phyloP scores from a whole-genome alignment of 2,329 filamentous ascomycete species.

The Hansfordia pulvinata region DNA sequence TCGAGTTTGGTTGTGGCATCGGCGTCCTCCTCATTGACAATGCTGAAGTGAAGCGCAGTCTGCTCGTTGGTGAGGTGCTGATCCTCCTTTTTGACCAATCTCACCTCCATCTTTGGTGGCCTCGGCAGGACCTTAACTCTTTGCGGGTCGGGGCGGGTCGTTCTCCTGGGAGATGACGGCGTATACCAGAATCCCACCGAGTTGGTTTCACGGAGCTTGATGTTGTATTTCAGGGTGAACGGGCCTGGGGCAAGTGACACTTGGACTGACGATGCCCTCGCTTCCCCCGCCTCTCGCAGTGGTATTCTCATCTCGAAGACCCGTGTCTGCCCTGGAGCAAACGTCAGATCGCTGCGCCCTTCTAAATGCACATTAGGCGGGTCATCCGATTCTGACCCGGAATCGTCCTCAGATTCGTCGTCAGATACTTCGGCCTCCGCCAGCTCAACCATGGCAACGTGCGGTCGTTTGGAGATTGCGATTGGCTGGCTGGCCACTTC shows the following conservation, averaged over 20 bases:
- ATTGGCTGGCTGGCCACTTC: constrained; percentile 7
- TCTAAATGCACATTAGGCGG: constrained; percentile 22
- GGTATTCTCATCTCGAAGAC: constrained; percentile 61
- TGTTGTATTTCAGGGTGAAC: constrained; percentile 55
- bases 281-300: constrained; percentile 71
- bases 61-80: constrained; percentile 80
- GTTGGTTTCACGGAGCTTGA: constrained; percentile 33
- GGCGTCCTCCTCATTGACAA: constrained; percentile 75
- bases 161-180: constrained; percentile 25
- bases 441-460: constrained; percentile 8
- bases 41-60: constrained; percentile 52
- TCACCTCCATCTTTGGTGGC: constrained; percentile 80
- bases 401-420: constrained; percentile 11
- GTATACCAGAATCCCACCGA: constrained; percentile 35
- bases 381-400: constrained; percentile 2
- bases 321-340: constrained; percentile 53
- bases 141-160: constrained; percentile 34
- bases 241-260: constrained; percentile 48
- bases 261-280: constrained; percentile 48
- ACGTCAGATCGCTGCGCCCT: constrained; percentile 48
- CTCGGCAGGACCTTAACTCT: constrained; percentile 67
- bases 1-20: constrained; percentile 61
- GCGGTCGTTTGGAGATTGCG: constrained; percentile 4
- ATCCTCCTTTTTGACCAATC: constrained; percentile 42
- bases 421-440: constrained; percentile 12